Conservation (phyloP, 1,139 yeast species). For the Spencermartinsiella ligniputridi region DNA sequence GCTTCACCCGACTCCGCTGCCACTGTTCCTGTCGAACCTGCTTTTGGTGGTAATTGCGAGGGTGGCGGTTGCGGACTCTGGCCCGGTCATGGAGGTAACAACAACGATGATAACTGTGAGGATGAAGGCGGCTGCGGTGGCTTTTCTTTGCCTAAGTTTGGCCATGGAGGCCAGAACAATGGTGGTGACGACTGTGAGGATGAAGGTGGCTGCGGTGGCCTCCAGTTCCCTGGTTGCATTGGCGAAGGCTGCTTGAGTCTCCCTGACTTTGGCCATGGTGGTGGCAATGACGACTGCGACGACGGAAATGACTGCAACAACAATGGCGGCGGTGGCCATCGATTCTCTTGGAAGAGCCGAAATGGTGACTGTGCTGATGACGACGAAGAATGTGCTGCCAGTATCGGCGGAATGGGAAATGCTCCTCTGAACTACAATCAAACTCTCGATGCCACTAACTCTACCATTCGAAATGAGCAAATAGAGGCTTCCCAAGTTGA, state of each 20-base stretch:
- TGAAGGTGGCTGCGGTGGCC: constrained; percentile 4
- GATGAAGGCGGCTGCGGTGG: neutral
- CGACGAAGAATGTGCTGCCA: neutral
- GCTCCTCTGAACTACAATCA: neutral
- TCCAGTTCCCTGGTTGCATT: constrained; percentile 1
- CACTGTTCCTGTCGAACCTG: neutral
- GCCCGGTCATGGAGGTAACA: neutral
- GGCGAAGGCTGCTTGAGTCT: constrained; percentile 1
- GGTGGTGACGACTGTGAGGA: constrained; percentile 8
- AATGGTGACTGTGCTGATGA: neutral
- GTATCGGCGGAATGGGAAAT: too few species aligned
- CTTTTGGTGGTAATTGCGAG: neutral
- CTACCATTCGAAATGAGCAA: too few species aligned
- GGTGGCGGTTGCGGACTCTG: constrained; percentile 4
- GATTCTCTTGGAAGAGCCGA: neutral
- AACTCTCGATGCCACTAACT: too few species aligned
- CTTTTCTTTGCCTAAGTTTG: neutral
- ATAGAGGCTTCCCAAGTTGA: too few species aligned
- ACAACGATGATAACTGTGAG: neutral
- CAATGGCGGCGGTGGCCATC: neutral
- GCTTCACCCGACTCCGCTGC: neutral
- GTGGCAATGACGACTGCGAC: constrained; percentile 5
- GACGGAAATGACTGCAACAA: neutral
- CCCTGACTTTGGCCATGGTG: neutral
- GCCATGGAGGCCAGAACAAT: neutral